Percentiles rank a stretch among this genome's conserved stretches.
phyloP scores from a whole-genome alignment of 2,329 filamentous ascomycete species.

The Geosmithia flava region DNA sequence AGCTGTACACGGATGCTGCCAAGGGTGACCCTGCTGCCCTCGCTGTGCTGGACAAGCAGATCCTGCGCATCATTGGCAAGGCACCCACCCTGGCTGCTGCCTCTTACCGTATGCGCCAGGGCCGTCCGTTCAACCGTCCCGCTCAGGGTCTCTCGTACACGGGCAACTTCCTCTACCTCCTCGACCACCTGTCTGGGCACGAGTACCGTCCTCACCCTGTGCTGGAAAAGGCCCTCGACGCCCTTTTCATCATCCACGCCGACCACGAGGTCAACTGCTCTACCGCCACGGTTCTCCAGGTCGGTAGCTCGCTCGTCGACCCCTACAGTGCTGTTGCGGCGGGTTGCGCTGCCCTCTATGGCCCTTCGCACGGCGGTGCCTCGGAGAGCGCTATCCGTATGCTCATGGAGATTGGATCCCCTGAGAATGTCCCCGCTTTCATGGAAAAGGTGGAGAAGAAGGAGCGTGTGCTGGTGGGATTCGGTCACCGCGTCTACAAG shows the following conservation, averaged over 20 bases:
- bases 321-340: conserved; percentile 40
- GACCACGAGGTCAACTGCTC: conserved; percentile 49
- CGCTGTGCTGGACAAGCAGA: conserved; percentile 34
- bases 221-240: conserved; percentile 36
- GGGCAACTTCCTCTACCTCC: conserved; percentile 42
- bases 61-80: conserved; percentile 38
- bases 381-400: conserved; percentile 43
- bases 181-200: conserved; percentile 34
- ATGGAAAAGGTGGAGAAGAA: conserved; percentile 36
- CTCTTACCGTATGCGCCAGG: conserved; percentile 38
- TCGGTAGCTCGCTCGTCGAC: conserved; percentile 42
- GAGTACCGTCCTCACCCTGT: conserved; percentile 35
- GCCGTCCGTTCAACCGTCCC: conserved; percentile 36
- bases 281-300: conserved; percentile 41
- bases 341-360: conserved; percentile 39
- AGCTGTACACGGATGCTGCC: conserved; percentile 34
- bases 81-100: conserved; percentile 36
- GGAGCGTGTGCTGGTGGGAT: conserved; percentile 40
- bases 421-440: conserved; percentile 35
- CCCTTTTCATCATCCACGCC: conserved; percentile 41
- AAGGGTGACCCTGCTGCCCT: conserved; percentile 25
- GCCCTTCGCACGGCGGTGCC: conserved; percentile 46
- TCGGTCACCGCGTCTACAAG: conserved; percentile 42
- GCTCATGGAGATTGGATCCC: conserved; percentile 36
- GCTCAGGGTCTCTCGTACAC: conserved; percentile 34